A percentile compares a stretch with the other conserved stretches of the same genome.
These are phyloP conservation scores for Inga leiocalycina DNA, from an alignment of 306 rosid genomes.

Conservation along the genomic window DNA sequence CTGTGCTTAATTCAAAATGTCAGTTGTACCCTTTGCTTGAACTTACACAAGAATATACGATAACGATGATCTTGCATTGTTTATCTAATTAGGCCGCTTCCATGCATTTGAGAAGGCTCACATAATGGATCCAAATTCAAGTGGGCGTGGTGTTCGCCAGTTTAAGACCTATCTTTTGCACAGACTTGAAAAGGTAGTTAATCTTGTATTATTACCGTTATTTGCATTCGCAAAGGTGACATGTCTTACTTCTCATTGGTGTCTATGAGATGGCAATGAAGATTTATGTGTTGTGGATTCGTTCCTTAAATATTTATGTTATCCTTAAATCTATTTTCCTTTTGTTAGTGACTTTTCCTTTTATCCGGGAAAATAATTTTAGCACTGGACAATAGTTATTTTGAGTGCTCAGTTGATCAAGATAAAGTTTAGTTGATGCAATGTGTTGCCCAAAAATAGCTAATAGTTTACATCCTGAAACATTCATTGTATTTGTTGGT, in stretches of 20 bases:
- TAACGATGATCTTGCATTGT: conserved; percentile 17
- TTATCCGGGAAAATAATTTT: not conserved
- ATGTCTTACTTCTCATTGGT: not conserved
- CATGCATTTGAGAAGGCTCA: conserved; percentile 73
- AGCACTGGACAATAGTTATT: not conserved
- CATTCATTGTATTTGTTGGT: conserved; percentile 1
- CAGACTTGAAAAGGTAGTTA: conserved; percentile 58
- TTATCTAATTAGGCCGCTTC: conserved; percentile 58
- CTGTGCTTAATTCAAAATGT: not conserved
- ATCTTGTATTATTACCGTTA: not conserved
- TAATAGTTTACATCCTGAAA: not conserved
- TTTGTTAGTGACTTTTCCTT: not conserved
- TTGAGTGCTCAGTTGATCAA: not conserved
- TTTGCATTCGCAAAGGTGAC: not conserved
- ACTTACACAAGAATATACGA: not conserved
- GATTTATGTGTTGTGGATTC: not conserved
- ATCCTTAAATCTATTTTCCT: not conserved
- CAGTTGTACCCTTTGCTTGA: not conserved
- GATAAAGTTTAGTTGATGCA: not conserved
- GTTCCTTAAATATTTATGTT: not conserved
- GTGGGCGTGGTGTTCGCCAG: conserved; percentile 77
- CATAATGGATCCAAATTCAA: conserved; percentile 56
- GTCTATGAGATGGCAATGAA: conserved; percentile 1
- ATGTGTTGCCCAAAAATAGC: not conserved
- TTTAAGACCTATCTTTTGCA: conserved; percentile 68